A percentile compares a stretch with the other conserved stretches of the same genome.
Evolutionary conservation across 257 asterid species (phyloP).

Genomic region (Lavandula angustifolia): DNA sequence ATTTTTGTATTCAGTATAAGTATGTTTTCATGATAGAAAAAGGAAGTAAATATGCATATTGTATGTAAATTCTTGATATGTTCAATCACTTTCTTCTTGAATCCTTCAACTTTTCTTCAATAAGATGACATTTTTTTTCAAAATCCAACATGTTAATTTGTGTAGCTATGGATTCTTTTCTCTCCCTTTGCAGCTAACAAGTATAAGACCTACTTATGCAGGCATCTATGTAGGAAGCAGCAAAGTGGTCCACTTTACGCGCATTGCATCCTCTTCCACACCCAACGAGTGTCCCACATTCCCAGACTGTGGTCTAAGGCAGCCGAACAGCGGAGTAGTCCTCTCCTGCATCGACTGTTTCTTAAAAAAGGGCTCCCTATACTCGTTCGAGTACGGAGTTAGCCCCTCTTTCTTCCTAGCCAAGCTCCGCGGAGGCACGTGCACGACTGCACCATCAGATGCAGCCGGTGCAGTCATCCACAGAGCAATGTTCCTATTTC

Average conservation of each 20-base stretch:
- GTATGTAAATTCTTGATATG: not conserved
- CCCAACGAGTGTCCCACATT: constrained; percentile 53
- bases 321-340: constrained; percentile 70
- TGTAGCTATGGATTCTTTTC: not conserved
- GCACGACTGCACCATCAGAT: constrained; percentile 87
- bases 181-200: not conserved
- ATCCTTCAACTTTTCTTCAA: too few species aligned
- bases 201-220: constrained; percentile 30
- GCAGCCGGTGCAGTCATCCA: constrained; percentile 55
- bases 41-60: too few species aligned
- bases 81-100: not conserved
- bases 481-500: constrained; percentile 87
- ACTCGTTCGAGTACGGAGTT: constrained; percentile 74
- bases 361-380: constrained; percentile 66
- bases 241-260: constrained; percentile 91
- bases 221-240: constrained; percentile 88
- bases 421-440: constrained; percentile 88
- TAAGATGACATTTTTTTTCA: not conserved
- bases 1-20: too few species aligned
- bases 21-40: too few species aligned
- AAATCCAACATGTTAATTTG: not conserved
- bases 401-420: constrained; percentile 69
- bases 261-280: constrained; percentile 40
- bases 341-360: constrained; percentile 90
- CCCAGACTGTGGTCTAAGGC: constrained; percentile 92